Conservation (phyloP, 805 yeast genomes). For the Yamadazyma tumulicola region DNA sequence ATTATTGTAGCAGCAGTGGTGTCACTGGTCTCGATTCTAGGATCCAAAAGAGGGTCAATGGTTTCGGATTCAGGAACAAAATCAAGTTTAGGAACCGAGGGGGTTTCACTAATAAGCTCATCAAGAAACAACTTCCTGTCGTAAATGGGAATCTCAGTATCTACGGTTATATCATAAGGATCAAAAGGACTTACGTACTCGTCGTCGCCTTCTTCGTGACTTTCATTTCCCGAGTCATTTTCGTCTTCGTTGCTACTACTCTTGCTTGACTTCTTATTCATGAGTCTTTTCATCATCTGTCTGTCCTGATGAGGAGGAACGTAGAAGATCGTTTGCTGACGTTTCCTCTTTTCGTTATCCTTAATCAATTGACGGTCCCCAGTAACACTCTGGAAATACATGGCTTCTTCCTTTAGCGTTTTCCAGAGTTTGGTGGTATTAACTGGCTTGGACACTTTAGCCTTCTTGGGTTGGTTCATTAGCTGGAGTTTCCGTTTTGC, state of each 20-base stretch:
- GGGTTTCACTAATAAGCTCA: slow-evolving; percentile 18
- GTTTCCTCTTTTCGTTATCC: slow-evolving; percentile 30
- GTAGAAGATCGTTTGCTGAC: slow-evolving; percentile 24
- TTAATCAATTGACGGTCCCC: slow-evolving; percentile 32
- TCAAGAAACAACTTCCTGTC: slow-evolving; percentile 30
- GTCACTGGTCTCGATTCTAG: slow-evolving; percentile 24
- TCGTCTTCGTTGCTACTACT: slow-evolving; percentile 7
- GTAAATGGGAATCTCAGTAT: slow-evolving; percentile 23
- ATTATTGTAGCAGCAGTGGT: slow-evolving; percentile 29
- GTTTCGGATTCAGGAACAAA: slow-evolving; percentile 13
- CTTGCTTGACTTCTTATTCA: slow-evolving; percentile 7
- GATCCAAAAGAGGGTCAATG: slow-evolving; percentile 12
- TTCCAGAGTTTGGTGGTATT: not conserved
- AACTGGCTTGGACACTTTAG: not conserved
- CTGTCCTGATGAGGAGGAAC: slow-evolving; percentile 18
- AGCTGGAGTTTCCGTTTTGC: slow-evolving; percentile 6
- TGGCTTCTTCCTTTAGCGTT: slow-evolving; percentile 9
- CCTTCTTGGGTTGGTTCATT: slow-evolving; percentile 6
- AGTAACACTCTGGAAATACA: slow-evolving; percentile 37
- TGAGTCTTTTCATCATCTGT: slow-evolving; percentile 7
- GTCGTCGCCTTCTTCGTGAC: slow-evolving; percentile 21
- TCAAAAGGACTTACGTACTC: slow-evolving; percentile 37
- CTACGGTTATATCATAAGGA: slow-evolving; percentile 34
- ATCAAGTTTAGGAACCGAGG: slow-evolving; percentile 18
- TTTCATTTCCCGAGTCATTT: slow-evolving; percentile 8